These are phyloP conservation scores for Pulicaria dysenterica DNA, from an alignment of 129 eudicot species.

Conservation along the genomic window DNA sequence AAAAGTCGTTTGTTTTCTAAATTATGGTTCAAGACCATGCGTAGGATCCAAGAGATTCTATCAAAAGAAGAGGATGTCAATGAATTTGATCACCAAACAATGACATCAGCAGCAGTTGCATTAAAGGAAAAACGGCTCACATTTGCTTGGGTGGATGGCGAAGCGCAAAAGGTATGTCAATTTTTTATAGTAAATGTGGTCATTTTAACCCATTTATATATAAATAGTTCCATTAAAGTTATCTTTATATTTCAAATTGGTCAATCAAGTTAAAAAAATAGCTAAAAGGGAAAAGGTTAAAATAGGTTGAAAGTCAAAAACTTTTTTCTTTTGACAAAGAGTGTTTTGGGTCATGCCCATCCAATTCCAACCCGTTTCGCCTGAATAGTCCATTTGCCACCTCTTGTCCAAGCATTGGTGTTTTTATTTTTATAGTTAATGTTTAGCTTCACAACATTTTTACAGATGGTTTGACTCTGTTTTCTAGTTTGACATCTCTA, in stretches of 20 bases:
- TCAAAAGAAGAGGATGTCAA: constrained; percentile 46
- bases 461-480: too few species aligned
- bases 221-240: neutral
- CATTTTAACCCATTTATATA: neutral
- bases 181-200: neutral
- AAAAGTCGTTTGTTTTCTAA: constrained; percentile 1
- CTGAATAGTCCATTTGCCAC: too few species aligned
- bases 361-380: too few species aligned
- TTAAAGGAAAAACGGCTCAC: constrained; percentile 76
- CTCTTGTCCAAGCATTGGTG: too few species aligned
- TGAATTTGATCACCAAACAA: constrained; percentile 32
- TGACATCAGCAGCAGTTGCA: constrained; percentile 60
- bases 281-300: neutral
- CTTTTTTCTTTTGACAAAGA: too few species aligned
- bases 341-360: too few species aligned
- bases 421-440: too few species aligned
- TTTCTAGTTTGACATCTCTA: too few species aligned
- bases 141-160: constrained; percentile 96
- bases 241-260: neutral
- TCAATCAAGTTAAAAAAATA: neutral
- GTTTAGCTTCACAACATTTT: too few species aligned
- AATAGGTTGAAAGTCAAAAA: neutral
- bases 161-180: constrained; percentile 64
- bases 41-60: constrained; percentile 80
- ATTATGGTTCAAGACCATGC: constrained; percentile 71